Evolutionary conservation across 108 stramenopile species (phyloP).

Genomic region (Skeletonema marinoi): DNA sequence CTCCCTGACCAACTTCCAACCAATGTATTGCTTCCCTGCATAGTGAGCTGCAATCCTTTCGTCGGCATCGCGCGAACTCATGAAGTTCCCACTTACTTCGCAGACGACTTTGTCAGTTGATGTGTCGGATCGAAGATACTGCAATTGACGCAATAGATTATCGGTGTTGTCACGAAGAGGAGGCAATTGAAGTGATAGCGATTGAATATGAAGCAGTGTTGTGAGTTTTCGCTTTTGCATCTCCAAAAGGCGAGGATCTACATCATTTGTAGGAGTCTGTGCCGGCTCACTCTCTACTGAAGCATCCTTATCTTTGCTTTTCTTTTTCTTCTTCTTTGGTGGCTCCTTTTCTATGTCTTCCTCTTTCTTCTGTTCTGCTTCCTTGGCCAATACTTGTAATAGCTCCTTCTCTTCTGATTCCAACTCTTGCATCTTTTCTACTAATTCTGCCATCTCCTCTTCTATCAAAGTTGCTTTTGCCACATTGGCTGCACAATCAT

Average conservation of each 20-base stretch:
- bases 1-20: constrained; percentile 91
- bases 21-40: constrained; percentile 92
- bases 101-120: constrained; percentile 89
- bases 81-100: constrained; percentile 90
- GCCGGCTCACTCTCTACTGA: constrained; percentile 12
- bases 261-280: constrained; percentile 21
- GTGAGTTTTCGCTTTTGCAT: constrained; percentile 58
- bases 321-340: constrained; percentile 41
- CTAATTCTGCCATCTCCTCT: constrained; percentile 55
- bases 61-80: constrained; percentile 89
- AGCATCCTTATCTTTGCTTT: constrained; percentile 28
- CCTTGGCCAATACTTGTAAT: constrained; percentile 27
- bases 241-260: constrained; percentile 32
- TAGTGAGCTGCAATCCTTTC: constrained; percentile 93
- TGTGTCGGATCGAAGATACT: constrained; percentile 79
- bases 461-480: constrained; percentile 58
- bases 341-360: constrained; percentile 8
- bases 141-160: constrained; percentile 61
- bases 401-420: constrained; percentile 50
- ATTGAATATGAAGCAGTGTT: constrained; percentile 38
- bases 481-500: constrained; percentile 58
- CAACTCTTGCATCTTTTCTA: constrained; percentile 33
- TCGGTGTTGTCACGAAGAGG: constrained; percentile 72
- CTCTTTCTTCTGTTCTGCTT: constrained; percentile 14
- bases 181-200: constrained; percentile 48